Evolutionary conservation across 2,329 filamentous ascomycete species (phyloP), one percentile per base, ranked within the genome.

Genomic region (Colletotrichum tamarilloi): DNA sequence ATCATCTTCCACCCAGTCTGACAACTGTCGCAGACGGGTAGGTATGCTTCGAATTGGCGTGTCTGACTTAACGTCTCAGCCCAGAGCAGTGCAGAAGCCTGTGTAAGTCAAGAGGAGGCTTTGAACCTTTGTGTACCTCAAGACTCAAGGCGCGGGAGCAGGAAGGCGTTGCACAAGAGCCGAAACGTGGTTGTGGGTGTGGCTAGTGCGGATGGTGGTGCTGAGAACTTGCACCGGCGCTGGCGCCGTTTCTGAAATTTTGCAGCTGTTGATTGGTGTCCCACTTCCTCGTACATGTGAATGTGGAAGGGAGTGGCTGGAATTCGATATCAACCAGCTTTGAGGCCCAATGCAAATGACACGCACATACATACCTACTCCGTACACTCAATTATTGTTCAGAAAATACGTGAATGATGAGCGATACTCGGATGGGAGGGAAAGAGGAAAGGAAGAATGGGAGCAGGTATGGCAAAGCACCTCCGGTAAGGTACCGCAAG

Each of bases 131-230:
- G 59, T 53, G n/a, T 64, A 67, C 32, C 32, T 35, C 32, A 35
- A 35, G 32, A 12, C 32, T 11, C 11, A 35, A 35, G 32, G 11
- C 55, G 24, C 26, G 38, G 42, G 9, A 60, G 52, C 49, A 49
- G 14, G 32, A 42, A 5, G 62, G 24, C 52, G 66, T 73, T 56
- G 67, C 60, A 70, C 70, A 12, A 70, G 55, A 69, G 62, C 56
- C 62, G 67, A 71, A 73, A 66, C 71, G 67, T 73, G 67, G 60
- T 12, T 72, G 65, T 72, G 69, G 70, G 22, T 72, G 65, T 72
- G 69, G 70, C 70, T 71, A 56, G 49, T 62, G 68, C 42, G 16
- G 19, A 22, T 49, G 19, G 3, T 49, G 42, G 42, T 49, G 19
- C 42, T 49, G n/a, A 49, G 42, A 49, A 8, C 42, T 49, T 49